These are phyloP conservation scores for Aspergillus calidoustus DNA, from an alignment of 2,329 filamentous ascomycete species.

Conservation along the genomic window DNA sequence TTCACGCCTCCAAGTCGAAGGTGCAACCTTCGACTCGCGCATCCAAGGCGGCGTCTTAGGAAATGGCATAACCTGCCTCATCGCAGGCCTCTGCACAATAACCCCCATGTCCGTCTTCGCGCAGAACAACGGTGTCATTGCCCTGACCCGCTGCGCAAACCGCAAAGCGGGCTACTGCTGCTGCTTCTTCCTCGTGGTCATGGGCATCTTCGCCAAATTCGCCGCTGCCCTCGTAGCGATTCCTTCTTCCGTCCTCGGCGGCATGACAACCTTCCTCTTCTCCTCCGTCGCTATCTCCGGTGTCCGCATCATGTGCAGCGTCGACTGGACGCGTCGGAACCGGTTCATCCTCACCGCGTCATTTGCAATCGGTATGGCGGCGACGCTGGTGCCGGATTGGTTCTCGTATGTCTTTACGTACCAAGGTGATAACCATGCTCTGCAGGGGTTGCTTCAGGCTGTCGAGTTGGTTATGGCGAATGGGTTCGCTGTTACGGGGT, in stretches of 20 bases:
- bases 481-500: constrained; percentile 66
- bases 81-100: constrained; percentile 68
- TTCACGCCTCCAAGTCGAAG: constrained; percentile 66
- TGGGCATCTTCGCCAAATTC: constrained; percentile 74
- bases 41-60: constrained; percentile 72
- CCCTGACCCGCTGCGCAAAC: constrained; percentile 70
- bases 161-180: constrained; percentile 69
- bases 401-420: constrained; percentile 54
- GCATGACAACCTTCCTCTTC: constrained; percentile 68
- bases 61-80: constrained; percentile 67
- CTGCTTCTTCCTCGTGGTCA: constrained; percentile 68
- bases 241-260: constrained; percentile 54
- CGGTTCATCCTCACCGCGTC: constrained; percentile 68
- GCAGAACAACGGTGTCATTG: constrained; percentile 72
- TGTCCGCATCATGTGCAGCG: constrained; percentile 67
- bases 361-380: constrained; percentile 63
- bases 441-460: constrained; percentile 60
- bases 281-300: constrained; percentile 68
- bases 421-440: constrained; percentile 64
- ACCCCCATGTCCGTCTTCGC: constrained; percentile 71
- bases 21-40: constrained; percentile 67
- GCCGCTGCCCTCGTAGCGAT: constrained; percentile 71
- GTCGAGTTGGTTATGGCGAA: constrained; percentile 72
- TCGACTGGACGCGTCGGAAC: constrained; percentile 67
- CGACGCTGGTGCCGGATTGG: constrained; percentile 55